Conservation (phyloP, 2,329 filamentous ascomycete species). For the Aspergillus novoparasiticus region DNA sequence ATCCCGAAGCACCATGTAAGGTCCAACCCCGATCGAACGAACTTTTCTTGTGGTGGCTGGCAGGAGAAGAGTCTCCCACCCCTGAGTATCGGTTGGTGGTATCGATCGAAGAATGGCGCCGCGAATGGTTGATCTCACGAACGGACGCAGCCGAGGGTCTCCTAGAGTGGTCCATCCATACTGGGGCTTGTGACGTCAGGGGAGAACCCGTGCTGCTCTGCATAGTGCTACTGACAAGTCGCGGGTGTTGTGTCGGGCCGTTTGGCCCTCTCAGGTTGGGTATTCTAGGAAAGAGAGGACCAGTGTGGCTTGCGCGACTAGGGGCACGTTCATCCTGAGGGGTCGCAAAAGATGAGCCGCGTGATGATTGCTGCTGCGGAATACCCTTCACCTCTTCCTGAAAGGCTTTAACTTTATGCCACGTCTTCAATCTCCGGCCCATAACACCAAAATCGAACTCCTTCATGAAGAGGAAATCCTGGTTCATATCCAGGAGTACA, state of each 20-base stretch:
- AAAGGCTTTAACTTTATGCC: constrained; percentile 91
- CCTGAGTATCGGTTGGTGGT: constrained; percentile 51
- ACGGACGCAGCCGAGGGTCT: constrained; percentile 80
- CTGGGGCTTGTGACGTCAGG: constrained; percentile 47
- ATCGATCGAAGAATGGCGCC: constrained; percentile 86
- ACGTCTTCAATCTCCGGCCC: constrained; percentile 85
- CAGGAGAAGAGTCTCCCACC: constrained; percentile 30
- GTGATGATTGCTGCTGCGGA: constrained; percentile 42
- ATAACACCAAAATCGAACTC: constrained; percentile 93
- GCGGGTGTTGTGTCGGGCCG: constrained; percentile 32
- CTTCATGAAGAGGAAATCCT: constrained; percentile 92
- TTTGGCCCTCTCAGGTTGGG: constrained; percentile 34
- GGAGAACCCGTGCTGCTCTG: constrained; percentile 45
- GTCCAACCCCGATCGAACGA: constrained; percentile 65
- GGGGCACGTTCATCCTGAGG: constrained; percentile 50
- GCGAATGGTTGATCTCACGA: constrained; percentile 78
- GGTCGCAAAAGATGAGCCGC: constrained; percentile 41
- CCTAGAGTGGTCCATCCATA: constrained; percentile 44
- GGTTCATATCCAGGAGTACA: constrained; percentile 90
- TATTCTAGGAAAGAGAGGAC: constrained; percentile 47
- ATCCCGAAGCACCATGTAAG: constrained; percentile 42
- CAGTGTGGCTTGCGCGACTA: constrained; percentile 40
- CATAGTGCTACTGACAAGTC: constrained; percentile 29
- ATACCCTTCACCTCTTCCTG: constrained; percentile 80
- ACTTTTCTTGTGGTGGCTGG: constrained; percentile 56